These are phyloP conservation scores for Xylona heveae DNA, from an alignment of 495 filamentous ascomycete genomes.

Conservation along the genomic window DNA sequence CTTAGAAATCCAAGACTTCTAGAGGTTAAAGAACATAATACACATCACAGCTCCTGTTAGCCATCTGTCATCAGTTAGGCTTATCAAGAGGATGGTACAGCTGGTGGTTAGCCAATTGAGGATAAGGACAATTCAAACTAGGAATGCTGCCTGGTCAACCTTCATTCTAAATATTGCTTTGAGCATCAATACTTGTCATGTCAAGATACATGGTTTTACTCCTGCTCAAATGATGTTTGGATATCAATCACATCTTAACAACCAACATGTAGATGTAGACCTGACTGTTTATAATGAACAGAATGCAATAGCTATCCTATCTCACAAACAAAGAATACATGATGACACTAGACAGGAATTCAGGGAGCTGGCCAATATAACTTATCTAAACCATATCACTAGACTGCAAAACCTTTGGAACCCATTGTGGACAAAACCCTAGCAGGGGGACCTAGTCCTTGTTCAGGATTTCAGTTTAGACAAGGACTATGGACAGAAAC, in stretches of 20 bases:
- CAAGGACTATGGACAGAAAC: neutral
- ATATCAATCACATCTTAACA: neutral
- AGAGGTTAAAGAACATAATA: neutral
- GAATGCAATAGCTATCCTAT: too few relatives aligned
- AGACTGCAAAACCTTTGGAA: too few relatives aligned
- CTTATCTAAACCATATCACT: too few relatives aligned
- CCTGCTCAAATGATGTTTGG: neutral
- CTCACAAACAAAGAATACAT: too few relatives aligned
- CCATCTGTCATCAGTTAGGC: neutral
- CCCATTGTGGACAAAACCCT: too few relatives aligned
- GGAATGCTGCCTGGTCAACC: neutral
- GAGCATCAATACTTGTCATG: neutral
- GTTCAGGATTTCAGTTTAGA: too few relatives aligned
- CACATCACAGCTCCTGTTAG: neutral
- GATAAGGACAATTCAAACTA: neutral
- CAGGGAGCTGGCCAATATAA: too few relatives aligned
- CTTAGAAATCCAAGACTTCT: neutral
- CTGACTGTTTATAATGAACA: too few relatives aligned
- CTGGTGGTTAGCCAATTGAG: neutral
- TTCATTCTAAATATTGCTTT: neutral
- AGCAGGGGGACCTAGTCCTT: too few relatives aligned
- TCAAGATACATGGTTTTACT: slow-evolving; percentile 1
- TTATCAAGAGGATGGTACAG: slow-evolving; percentile 2
- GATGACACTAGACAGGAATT: too few relatives aligned
- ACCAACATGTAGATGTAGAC: too few relatives aligned